phyloP scores from a whole-genome alignment of 768 basidiomycete genomes.

The Xanthoconium purpureum region DNA sequence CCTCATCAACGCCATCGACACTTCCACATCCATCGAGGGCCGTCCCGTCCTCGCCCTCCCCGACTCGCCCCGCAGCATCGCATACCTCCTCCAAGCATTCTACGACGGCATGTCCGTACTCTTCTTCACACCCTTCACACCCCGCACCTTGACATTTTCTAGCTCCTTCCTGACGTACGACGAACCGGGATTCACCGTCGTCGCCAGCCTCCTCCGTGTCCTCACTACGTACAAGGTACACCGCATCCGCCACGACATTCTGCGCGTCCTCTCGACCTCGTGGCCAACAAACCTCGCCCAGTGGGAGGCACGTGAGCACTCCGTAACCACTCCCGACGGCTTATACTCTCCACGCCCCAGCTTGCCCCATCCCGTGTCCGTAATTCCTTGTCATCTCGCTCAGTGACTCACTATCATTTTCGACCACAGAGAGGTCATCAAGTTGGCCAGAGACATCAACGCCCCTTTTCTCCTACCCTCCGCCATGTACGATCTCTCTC shows the following conservation, averaged over 20 bases:
- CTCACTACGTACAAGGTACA: slow-evolving; percentile 63
- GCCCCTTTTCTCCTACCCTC: slow-evolving; percentile 62
- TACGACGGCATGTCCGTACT: slow-evolving; percentile 67
- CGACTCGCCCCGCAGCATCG: slow-evolving; percentile 56
- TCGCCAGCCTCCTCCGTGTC: slow-evolving; percentile 58
- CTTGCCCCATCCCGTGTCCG: slow-evolving; percentile 70
- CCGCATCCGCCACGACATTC: slow-evolving; percentile 53
- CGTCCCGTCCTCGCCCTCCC: slow-evolving; percentile 52
- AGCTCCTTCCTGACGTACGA: slow-evolving; percentile 50
- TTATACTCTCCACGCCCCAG: slow-evolving; percentile 52
- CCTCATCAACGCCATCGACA: slow-evolving; percentile 35
- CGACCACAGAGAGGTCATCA: slow-evolving; percentile 55
- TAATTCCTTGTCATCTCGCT: slow-evolving; percentile 8
- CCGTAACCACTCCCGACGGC: slow-evolving; percentile 46
- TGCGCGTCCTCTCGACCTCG: slow-evolving; percentile 46
- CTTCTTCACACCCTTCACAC: background rate
- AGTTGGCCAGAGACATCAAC: slow-evolving; percentile 56
- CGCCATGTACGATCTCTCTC: slow-evolving; percentile 79
- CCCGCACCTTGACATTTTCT: slow-evolving; percentile 16
- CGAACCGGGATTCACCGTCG: slow-evolving; percentile 46
- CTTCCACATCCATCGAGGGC: slow-evolving; percentile 43
- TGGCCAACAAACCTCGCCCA: slow-evolving; percentile 63
- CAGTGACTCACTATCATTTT: slow-evolving; percentile 6
- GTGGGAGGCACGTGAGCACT: slow-evolving; percentile 70
- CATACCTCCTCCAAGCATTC: slow-evolving; percentile 56